These are phyloP conservation scores for Agrocybe praecox DNA, from an alignment of 768 basidiomycete genomes.

Conservation along the genomic window DNA sequence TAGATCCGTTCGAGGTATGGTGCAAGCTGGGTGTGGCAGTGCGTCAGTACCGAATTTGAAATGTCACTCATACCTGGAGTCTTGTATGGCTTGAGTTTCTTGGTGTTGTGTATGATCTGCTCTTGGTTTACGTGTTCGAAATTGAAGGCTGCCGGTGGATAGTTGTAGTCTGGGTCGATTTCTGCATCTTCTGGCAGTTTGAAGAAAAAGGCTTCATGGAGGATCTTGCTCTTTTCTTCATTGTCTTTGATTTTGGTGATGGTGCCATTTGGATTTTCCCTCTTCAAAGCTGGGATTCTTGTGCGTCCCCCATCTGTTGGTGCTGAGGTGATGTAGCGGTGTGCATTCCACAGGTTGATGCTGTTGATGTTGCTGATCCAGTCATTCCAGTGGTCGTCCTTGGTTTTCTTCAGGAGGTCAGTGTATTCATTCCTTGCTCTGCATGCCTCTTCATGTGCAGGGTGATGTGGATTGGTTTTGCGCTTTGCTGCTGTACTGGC, in stretches of 20 bases:
- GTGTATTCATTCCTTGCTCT: slow-evolving; percentile 16
- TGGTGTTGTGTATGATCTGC: not conserved
- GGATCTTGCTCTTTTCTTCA: slow-evolving; percentile 21
- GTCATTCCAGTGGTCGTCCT: slow-evolving; percentile 25
- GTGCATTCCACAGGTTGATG: slow-evolving; percentile 23
- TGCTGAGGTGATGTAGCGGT: slow-evolving; percentile 18
- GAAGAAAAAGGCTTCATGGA: slow-evolving; percentile 33
- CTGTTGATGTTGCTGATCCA: slow-evolving; percentile 24
- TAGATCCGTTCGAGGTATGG: slow-evolving; percentile 28
- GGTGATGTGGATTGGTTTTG: slow-evolving; percentile 26
- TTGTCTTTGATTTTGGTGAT: slow-evolving; percentile 16
- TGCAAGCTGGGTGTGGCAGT: slow-evolving; percentile 22
- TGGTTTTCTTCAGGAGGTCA: slow-evolving; percentile 17
- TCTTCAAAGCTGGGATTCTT: slow-evolving; percentile 24
- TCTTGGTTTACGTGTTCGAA: slow-evolving; percentile 2
- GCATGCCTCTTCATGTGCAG: slow-evolving; percentile 17
- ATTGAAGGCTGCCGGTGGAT: slow-evolving; percentile 4
- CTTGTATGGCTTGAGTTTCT: slow-evolving; percentile 12
- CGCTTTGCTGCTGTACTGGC: slow-evolving; percentile 3
- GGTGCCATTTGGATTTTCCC: not conserved
- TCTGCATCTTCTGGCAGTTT: not conserved
- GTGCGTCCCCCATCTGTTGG: slow-evolving; percentile 25
- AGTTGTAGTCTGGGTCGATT: slow-evolving; percentile 16
- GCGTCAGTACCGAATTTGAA: slow-evolving; percentile 21
- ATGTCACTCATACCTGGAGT: slow-evolving; percentile 7